Evolutionary conservation across 1,139 yeast genomes (phyloP).

Genomic region (Eremothecium coryli): DNA sequence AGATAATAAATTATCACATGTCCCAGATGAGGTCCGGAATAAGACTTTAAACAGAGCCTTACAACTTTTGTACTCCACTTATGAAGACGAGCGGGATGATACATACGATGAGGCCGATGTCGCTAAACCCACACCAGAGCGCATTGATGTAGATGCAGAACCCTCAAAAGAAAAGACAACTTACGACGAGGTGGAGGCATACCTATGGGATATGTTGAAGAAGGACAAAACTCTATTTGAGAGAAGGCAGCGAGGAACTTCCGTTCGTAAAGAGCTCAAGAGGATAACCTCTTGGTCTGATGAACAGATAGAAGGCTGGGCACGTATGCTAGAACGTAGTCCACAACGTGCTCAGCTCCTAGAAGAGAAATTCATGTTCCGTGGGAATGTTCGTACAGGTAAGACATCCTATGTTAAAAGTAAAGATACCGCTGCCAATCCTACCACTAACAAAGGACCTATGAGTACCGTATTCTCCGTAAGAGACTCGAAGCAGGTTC

Average conservation of each 20-base stretch:
- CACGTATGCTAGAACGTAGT: slow-evolving; percentile 57
- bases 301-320: slow-evolving; percentile 93
- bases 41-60: slow-evolving; percentile 57
- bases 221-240: slow-evolving; percentile 45
- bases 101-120: slow-evolving; percentile 70
- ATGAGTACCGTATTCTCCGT: slow-evolving; percentile 1
- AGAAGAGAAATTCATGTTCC: slow-evolving; percentile 54
- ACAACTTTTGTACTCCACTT: slow-evolving; percentile 55
- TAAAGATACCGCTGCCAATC: slow-evolving; percentile 12
- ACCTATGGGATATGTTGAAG: slow-evolving; percentile 50
- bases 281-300: slow-evolving; percentile 61
- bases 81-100: slow-evolving; percentile 61
- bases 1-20: slow-evolving; percentile 21
- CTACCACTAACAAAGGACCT: background rate
- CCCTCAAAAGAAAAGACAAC: slow-evolving; percentile 20
- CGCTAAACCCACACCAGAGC: slow-evolving; percentile 29
- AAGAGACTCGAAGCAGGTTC: slow-evolving; percentile 6
- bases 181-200: slow-evolving; percentile 38
- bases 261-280: slow-evolving; percentile 45
- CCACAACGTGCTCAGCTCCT: slow-evolving; percentile 51
- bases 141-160: slow-evolving; percentile 10
- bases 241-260: slow-evolving; percentile 43
- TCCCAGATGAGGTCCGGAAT: slow-evolving; percentile 41
- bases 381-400: slow-evolving; percentile 31
- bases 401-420: slow-evolving; percentile 25